Conservation (phyloP, 192 early-diverging fungal genomes). For the Paraglomus brasilianum region DNA sequence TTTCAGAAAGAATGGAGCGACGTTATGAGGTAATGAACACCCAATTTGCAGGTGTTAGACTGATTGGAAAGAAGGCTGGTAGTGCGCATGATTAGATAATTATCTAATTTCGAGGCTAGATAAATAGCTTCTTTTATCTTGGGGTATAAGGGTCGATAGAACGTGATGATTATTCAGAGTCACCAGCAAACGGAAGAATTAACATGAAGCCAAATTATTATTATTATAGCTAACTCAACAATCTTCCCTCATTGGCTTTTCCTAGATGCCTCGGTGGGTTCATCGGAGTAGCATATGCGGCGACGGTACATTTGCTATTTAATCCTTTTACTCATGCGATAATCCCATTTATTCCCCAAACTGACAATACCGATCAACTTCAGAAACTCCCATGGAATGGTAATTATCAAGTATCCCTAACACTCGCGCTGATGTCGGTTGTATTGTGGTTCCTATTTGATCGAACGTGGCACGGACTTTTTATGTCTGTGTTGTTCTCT, state of each 20-base stretch:
- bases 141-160: too few relatives aligned
- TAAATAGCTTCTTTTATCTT: too few relatives aligned
- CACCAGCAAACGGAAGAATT: not conserved
- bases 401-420: constrained; percentile 58
- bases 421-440: constrained; percentile 55
- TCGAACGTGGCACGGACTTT: constrained; percentile 63
- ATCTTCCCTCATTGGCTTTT: not conserved
- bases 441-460: constrained; percentile 76
- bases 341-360: constrained; percentile 16
- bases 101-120: too few relatives aligned
- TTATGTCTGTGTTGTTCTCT: constrained; percentile 52
- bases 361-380: too few relatives aligned
- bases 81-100: too few relatives aligned
- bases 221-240: not conserved
- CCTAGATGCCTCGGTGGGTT: constrained; percentile 49
- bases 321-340: not conserved
- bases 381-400: constrained; percentile 60
- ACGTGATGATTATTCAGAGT: too few relatives aligned
- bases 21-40: constrained; percentile 49
- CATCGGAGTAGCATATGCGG: constrained; percentile 65
- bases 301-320: constrained; percentile 39
- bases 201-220: not conserved
- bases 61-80: too few relatives aligned
- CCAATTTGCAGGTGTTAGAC: not conserved
- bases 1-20: constrained; percentile 53